phyloP scores from a whole-genome alignment of 106 monocot genomes.

The Posidonia australis region DNA sequence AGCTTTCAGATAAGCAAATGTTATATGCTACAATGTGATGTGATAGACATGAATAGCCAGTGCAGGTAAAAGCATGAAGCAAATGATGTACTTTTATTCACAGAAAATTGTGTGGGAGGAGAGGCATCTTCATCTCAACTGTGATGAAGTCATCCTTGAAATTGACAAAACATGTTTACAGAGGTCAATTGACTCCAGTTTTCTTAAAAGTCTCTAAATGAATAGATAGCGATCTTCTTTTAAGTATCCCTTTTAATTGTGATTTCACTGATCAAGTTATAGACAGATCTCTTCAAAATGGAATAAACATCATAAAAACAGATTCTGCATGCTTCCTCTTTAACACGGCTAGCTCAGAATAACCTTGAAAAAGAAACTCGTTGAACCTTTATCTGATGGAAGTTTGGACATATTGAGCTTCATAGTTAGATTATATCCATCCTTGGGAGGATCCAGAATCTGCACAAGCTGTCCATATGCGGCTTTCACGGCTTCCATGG shows the following conservation, averaged over 20 bases:
- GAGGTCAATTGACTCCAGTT: too few relatives aligned
- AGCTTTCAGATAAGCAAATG: too few relatives aligned
- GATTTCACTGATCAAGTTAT: neutral
- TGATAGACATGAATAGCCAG: too few relatives aligned
- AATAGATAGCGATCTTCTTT: neutral
- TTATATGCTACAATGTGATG: too few relatives aligned
- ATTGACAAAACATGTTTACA: too few relatives aligned
- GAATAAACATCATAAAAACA: too few relatives aligned
- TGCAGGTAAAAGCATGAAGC: too few relatives aligned
- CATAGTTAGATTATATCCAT: constrained; percentile 93
- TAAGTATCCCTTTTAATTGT: neutral
- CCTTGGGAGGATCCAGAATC: constrained; percentile 95
- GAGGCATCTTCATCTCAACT: too few relatives aligned
- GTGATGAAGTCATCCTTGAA: too few relatives aligned
- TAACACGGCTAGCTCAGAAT: constrained; percentile 39
- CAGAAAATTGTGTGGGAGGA: too few relatives aligned
- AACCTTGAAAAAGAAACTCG: constrained; percentile 74
- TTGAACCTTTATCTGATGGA: constrained; percentile 90
- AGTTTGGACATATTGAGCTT: constrained; percentile 82
- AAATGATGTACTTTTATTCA: too few relatives aligned
- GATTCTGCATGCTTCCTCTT: too few relatives aligned
- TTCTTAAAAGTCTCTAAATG: neutral
- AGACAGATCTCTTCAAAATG: neutral
- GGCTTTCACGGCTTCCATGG: constrained; percentile 82
- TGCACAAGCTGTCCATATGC: constrained; percentile 65